These are phyloP conservation scores for Passalora sequoiae DNA, from an alignment of 2,329 filamentous ascomycete species.

Conservation along the genomic window DNA sequence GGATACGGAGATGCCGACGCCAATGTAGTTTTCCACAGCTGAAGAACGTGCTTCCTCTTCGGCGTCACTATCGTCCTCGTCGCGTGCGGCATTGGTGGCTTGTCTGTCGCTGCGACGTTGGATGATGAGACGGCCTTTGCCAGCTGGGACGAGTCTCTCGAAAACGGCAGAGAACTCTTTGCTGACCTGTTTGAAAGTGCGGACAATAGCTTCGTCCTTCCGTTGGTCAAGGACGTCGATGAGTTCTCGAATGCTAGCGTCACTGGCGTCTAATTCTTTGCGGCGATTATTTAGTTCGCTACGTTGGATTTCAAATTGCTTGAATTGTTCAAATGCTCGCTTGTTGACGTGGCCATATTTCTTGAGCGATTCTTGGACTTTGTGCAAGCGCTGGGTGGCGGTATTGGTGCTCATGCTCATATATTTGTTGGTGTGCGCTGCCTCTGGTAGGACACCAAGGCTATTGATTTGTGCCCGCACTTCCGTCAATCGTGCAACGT, in stretches of 20 bases:
- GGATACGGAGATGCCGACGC: slow-evolving; percentile 92
- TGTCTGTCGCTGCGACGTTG: slow-evolving; percentile 79
- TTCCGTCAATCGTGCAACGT: slow-evolving; percentile 71
- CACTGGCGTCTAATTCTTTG: slow-evolving; percentile 79
- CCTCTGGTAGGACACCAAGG: slow-evolving; percentile 85
- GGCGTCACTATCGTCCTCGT: slow-evolving; percentile 56
- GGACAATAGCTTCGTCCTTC: slow-evolving; percentile 96
- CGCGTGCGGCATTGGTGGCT: slow-evolving; percentile 41
- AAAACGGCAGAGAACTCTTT: slow-evolving; percentile 91
- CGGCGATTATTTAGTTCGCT: slow-evolving; percentile 80
- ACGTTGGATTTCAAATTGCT: slow-evolving; percentile 89
- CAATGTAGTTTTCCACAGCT: slow-evolving; percentile 85
- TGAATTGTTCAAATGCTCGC: slow-evolving; percentile 98
- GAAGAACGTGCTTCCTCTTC: slow-evolving; percentile 34
- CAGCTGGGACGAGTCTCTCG: slow-evolving; percentile 88
- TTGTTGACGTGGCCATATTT: slow-evolving; percentile 99
- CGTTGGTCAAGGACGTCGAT: slow-evolving; percentile 88
- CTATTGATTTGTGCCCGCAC: slow-evolving; percentile 86
- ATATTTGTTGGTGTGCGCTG: slow-evolving; percentile 81
- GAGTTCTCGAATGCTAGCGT: slow-evolving; percentile 82
- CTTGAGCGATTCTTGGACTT: slow-evolving; percentile 86
- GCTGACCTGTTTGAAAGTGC: slow-evolving; percentile 96
- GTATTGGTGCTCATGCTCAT: slow-evolving; percentile 72
- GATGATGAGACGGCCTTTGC: slow-evolving; percentile 85
- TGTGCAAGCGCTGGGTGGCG: slow-evolving; percentile 66